phyloP scores from a whole-genome alignment of 2,329 filamentous ascomycete genomes.

The Pseudogymnoascus sp. region DNA sequence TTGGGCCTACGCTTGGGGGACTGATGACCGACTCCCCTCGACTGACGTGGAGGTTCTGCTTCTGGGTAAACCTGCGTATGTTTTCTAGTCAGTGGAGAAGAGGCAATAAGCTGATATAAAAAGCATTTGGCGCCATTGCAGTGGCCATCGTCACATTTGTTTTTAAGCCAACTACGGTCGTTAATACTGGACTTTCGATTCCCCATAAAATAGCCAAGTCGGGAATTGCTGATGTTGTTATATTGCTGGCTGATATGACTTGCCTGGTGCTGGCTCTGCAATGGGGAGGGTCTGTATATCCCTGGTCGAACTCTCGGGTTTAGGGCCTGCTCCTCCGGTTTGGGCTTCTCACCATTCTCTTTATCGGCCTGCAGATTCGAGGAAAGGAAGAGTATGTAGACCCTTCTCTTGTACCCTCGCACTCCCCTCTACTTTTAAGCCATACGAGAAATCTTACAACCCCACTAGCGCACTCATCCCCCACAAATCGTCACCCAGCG shows the following conservation, averaged over 20 bases:
- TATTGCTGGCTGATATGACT: constrained; percentile 22
- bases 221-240: constrained; percentile 21
- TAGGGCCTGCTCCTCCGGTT: constrained; percentile 26
- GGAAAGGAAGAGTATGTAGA: background rate
- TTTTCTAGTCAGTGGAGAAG: background rate
- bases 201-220: background rate
- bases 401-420: background rate
- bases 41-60: constrained; percentile 26
- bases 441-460: background rate
- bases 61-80: constrained; percentile 23
- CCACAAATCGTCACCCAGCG: constrained; percentile 29
- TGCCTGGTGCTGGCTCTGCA: constrained; percentile 18
- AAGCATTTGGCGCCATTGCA: constrained; percentile 9
- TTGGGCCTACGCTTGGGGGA: constrained; percentile 30
- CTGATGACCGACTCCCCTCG: constrained; percentile 29
- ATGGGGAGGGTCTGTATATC: constrained; percentile 37
- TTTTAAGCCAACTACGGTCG: background rate
- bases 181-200: background rate
- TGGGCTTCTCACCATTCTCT: constrained; percentile 18
- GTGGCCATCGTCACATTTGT: background rate
- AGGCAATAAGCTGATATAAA: constrained; percentile 14
- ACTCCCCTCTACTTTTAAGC: background rate
- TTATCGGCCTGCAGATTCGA: constrained; percentile 8
- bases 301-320: constrained; percentile 27
- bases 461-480: constrained; percentile 25